Base-by-base conservation (phyloP, 2,329 filamentous ascomycete species). In the Aspergillus ochraceus region DNA sequence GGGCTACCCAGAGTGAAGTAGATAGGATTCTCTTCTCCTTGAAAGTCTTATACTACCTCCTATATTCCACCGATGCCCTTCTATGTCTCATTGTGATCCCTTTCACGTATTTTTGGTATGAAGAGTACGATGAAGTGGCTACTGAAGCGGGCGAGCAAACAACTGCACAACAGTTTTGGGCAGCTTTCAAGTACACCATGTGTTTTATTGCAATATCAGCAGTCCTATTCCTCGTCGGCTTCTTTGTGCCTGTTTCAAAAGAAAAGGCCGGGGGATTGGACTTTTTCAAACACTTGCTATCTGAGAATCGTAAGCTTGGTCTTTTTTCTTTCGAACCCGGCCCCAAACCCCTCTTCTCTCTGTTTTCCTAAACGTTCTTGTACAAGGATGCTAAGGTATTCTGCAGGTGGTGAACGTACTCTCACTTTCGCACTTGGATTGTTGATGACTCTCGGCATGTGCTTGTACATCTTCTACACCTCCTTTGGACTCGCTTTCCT, bases 51-150 rank as follows among this genome's bases (percentile, higher is more conserved):
- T 99, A 99, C 79, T 98, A 98, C 77, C 84, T 88, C 0, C 84
- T 99, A 0, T 99, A 98, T 80, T 95, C 91, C 68, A 81, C 97
- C 66, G 95, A 99, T 75, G 91, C 92, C 1, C 74, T 97, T 6
- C 85, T 99, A 11, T 99, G 95, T 71, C 82, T 99, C 50, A 75
- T 98, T 19, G 85, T 97, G 49, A 90, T 98, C 20, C 95, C 95
- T 0, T 99, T 99, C 73, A 90, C 93, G 52, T 99, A 99, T 80
- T 99, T 99, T 75, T 97, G 90, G 87, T 95, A 96, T 71, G 95
- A 99, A 75, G 95, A 98, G 76, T 96, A 96, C 66, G 94, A 97
- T 70, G 92, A 97, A 77, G 88, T 94, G 20, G 92, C 92, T 62
- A 84, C 89, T 36, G 91, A 96, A 69, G 86, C 91, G 61, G 90